Evolutionary conservation across 192 early-diverging fungal genomes (phyloP).

Genomic region (Rhizophlyctis rosea): DNA sequence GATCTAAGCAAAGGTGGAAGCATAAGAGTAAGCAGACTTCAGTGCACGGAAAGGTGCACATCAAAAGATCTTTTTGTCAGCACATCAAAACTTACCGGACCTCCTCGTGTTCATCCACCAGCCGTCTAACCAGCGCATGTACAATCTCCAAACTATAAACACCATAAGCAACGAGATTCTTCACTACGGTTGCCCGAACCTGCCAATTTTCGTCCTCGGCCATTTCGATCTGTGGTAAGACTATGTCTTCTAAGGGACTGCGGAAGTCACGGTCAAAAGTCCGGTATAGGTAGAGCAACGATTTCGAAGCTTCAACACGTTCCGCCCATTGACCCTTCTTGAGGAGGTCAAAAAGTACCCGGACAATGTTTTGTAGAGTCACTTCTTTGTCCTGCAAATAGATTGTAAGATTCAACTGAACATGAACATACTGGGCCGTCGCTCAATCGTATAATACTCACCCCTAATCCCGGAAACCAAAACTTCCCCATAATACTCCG

Average conservation of each 20-base stretch:
- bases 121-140: slow-evolving; percentile 29
- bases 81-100: slow-evolving; percentile 33
- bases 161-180: slow-evolving; percentile 33
- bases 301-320: slow-evolving; percentile 40
- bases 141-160: slow-evolving; percentile 23
- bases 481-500: slow-evolving; percentile 24
- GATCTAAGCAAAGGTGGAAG: slow-evolving; percentile 7
- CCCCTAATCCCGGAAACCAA: slow-evolving; percentile 47
- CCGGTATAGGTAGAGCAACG: slow-evolving; percentile 34
- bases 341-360: slow-evolving; percentile 28
- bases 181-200: slow-evolving; percentile 28
- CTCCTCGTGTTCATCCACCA: slow-evolving; percentile 32
- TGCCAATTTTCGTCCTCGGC: slow-evolving; percentile 36
- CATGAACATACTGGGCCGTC: no score
- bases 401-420: no score
- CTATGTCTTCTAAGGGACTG: slow-evolving; percentile 30
- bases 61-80: not conserved
- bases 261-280: slow-evolving; percentile 43
- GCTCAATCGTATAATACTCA: slow-evolving; percentile 18
- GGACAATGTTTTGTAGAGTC: slow-evolving; percentile 29
- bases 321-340: slow-evolving; percentile 40
- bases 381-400: slow-evolving; percentile 30
- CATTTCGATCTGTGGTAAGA: slow-evolving; percentile 41
- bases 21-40: not conserved
- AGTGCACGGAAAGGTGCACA: not conserved